phyloP scores from a whole-genome alignment of 2,329 filamentous ascomycete species.

The Lecanicillium sp. region DNA sequence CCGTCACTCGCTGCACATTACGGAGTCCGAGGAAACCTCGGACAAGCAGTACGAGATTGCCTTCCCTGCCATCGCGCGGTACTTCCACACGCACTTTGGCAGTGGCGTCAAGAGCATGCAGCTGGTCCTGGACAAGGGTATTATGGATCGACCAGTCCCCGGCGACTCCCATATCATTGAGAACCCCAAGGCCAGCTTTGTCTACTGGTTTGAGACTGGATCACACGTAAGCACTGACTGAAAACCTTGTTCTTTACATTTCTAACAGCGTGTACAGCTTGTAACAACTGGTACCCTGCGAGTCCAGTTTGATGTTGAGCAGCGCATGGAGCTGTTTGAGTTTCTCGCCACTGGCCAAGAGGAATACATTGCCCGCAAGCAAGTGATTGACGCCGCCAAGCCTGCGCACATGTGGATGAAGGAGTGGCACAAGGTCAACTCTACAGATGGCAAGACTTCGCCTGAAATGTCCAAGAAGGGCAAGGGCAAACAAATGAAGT shows the following conservation, averaged over 20 bases:
- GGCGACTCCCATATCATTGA: conserved; percentile 67
- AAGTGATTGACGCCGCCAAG: conserved; percentile 53
- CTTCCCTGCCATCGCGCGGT: conserved; percentile 73
- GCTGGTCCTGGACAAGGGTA: conserved; percentile 67
- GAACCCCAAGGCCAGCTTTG: conserved; percentile 68
- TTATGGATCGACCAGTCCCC: conserved; percentile 45
- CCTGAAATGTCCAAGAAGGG: conserved; percentile 62
- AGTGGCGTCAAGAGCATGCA: conserved; percentile 83
- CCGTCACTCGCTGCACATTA: conserved; percentile 59
- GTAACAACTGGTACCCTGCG: conserved; percentile 70
- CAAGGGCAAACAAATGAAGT: conserved; percentile 52
- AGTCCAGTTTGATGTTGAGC: conserved; percentile 69
- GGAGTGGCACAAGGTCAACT: conserved; percentile 55
- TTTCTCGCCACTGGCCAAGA: conserved; percentile 70
- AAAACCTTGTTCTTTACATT: conserved; percentile 17
- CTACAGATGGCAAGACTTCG: conserved; percentile 48
- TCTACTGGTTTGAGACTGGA: conserved; percentile 82
- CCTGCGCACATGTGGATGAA: conserved; percentile 58
- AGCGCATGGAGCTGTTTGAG: conserved; percentile 79
- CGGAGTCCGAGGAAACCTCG: conserved; percentile 46
- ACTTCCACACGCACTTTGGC: conserved; percentile 83
- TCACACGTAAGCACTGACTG: conserved; percentile 57
- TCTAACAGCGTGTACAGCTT: conserved; percentile 39
- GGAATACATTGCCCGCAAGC: conserved; percentile 71
- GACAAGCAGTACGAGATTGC: conserved; percentile 84